Conservation (phyloP, 257 asterid species). For the Solanum gracilifrons region DNA sequence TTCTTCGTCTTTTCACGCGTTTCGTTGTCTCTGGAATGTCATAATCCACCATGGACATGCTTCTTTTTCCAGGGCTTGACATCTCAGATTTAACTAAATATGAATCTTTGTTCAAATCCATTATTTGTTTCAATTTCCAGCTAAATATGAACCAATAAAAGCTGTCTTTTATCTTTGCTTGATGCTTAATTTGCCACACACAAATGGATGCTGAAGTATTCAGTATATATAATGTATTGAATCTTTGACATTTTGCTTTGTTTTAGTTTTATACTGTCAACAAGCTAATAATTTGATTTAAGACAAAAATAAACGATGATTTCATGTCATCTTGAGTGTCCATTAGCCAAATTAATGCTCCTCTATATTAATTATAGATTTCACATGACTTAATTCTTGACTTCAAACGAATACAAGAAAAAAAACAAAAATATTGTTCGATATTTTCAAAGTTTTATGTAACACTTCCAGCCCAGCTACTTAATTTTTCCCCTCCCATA, state of each 20-base stretch:
- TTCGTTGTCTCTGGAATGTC: slow-evolving; percentile 19
- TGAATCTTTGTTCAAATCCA: slow-evolving; percentile 19
- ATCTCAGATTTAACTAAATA: slow-evolving; percentile 11
- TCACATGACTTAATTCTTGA: neutral
- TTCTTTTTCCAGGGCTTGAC: slow-evolving; percentile 11
- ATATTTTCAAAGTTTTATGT: neutral
- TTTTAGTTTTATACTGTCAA: neutral
- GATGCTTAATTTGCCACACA: neutral
- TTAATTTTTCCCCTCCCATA: neutral
- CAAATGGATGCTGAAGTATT: neutral
- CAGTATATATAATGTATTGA: slow-evolving; percentile 5
- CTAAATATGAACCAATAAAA: neutral
- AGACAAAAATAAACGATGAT: slow-evolving; percentile 2
- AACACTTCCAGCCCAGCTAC: neutral
- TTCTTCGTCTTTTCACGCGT: slow-evolving; percentile 40
- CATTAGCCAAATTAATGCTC: neutral
- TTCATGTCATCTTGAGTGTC: neutral
- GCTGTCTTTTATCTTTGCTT: neutral
- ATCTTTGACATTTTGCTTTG: neutral
- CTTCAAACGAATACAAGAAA: neutral
- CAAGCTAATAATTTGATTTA: neutral
- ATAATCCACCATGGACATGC: slow-evolving; percentile 15
- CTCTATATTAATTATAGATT: neutral
- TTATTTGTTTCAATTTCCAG: neutral
- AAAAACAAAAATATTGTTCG: neutral